Conservation (phyloP, 2,329 filamentous ascomycete species). For the Fusarium udum region DNA sequence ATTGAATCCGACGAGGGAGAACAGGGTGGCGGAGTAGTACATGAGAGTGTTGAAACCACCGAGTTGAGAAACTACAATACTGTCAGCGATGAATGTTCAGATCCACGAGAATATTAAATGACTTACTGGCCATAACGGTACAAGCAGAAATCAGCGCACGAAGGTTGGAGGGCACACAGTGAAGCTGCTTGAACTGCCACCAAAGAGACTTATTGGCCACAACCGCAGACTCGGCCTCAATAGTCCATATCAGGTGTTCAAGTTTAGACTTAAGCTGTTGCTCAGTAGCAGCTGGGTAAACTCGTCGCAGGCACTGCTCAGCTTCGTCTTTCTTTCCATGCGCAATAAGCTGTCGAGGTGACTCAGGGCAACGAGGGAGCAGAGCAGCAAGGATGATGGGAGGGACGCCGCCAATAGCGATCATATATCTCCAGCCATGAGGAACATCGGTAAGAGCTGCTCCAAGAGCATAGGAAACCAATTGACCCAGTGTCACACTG, state of each 20-base stretch:
- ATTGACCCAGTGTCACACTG: slow-evolving; percentile 53
- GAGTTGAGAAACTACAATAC: slow-evolving; percentile 63
- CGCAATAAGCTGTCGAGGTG: slow-evolving; percentile 56
- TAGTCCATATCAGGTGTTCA: slow-evolving; percentile 48
- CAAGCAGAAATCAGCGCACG: slow-evolving; percentile 57
- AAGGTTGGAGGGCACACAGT: slow-evolving; percentile 53
- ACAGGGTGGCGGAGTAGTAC: slow-evolving; percentile 61
- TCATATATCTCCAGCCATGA: slow-evolving; percentile 60
- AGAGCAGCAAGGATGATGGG: slow-evolving; percentile 54
- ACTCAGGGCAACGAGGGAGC: slow-evolving; percentile 58
- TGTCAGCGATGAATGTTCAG: slow-evolving; percentile 54
- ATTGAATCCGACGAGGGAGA: slow-evolving; percentile 59
- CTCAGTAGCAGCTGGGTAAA: slow-evolving; percentile 54
- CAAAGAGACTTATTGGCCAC: slow-evolving; percentile 50
- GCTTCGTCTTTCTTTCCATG: slow-evolving; percentile 54
- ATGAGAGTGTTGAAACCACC: slow-evolving; percentile 62
- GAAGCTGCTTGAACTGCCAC: slow-evolving; percentile 56
- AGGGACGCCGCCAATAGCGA: slow-evolving; percentile 57
- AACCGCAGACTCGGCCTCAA: slow-evolving; percentile 51
- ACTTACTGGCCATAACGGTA: slow-evolving; percentile 56
- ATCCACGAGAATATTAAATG: slow-evolving; percentile 54
- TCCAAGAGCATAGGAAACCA: slow-evolving; percentile 54
- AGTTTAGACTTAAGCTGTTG: slow-evolving; percentile 57
- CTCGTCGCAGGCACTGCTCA: slow-evolving; percentile 47
- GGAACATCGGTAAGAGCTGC: slow-evolving; percentile 52